Evolutionary conservation across 2,329 filamentous ascomycete species (phyloP).

Genomic region (Sporothrix curviconia): DNA sequence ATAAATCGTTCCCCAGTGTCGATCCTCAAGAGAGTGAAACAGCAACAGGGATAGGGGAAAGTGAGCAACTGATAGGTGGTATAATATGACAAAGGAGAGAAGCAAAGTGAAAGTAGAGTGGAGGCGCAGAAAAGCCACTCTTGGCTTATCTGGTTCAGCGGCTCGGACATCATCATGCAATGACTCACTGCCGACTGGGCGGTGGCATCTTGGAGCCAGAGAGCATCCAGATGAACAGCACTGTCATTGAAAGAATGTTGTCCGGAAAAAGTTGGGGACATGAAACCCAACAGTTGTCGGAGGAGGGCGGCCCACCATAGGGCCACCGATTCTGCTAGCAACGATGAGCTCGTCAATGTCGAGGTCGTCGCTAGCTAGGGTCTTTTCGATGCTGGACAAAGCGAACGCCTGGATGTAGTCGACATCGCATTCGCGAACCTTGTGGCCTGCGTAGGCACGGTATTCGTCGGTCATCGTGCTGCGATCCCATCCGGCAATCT

Average conservation of each 20-base stretch:
- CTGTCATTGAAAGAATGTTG: constrained; percentile 37
- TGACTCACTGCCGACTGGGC: constrained; percentile 4
- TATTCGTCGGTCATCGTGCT: constrained; percentile 66
- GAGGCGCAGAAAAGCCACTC: neutral
- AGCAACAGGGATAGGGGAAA: too few relatives aligned
- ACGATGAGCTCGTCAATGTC: constrained; percentile 1
- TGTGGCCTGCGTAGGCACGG: constrained; percentile 54
- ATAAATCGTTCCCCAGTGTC: neutral
- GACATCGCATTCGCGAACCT: constrained; percentile 54
- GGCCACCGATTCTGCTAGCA: neutral
- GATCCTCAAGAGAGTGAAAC: too few relatives aligned
- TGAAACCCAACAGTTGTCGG: constrained; percentile 22
- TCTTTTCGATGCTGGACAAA: constrained; percentile 29
- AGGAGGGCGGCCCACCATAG: constrained; percentile 13
- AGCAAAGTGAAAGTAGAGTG: neutral
- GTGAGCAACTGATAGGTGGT: too few relatives aligned
- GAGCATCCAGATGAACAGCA: constrained; percentile 36
- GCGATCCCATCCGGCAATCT: constrained; percentile 61
- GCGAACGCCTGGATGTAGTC: constrained; percentile 50
- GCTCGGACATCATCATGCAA: too few relatives aligned
- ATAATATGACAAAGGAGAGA: neutral
- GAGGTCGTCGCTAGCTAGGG: constrained; percentile 22
- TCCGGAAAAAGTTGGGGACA: constrained; percentile 35
- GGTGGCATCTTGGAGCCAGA: constrained; percentile 18
- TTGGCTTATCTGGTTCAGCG: too few relatives aligned